Percentiles rank a stretch among this genome's conserved stretches.
Evolutionary conservation across 306 rosid genomes (phyloP).

Genomic region (Vigna reflexopilosa): DNA sequence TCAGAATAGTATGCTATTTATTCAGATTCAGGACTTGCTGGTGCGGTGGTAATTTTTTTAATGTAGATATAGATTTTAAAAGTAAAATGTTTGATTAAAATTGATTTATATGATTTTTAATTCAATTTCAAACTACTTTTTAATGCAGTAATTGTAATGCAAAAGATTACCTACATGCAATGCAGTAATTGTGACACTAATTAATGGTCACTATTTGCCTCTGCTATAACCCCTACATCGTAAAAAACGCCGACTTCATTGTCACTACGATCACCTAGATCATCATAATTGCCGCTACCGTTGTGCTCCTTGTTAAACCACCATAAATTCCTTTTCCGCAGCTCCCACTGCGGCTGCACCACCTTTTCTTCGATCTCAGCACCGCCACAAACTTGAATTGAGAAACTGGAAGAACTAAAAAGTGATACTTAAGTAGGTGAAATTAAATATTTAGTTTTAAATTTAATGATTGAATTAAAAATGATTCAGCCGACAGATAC

Average conservation of each 20-base stretch:
- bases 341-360: not conserved
- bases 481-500: not conserved
- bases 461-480: not conserved
- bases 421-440: not conserved
- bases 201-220: not conserved
- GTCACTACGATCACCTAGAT: not conserved
- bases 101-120: not conserved
- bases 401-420: not conserved
- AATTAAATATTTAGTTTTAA: not conserved
- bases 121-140: not conserved
- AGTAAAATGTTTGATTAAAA: not conserved
- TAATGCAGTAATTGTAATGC: not conserved
- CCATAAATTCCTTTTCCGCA: not conserved
- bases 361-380: not conserved
- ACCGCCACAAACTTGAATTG: not conserved
- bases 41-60: not conserved
- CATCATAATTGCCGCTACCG: not conserved
- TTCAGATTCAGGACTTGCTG: not conserved
- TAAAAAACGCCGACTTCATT: not conserved
- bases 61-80: not conserved
- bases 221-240: not conserved
- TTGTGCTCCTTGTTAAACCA: not conserved
- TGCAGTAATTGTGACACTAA: not conserved
- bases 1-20: constrained; percentile 25
- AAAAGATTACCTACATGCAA: not conserved